Base-by-base conservation (phyloP, 2,329 filamentous ascomycete genomes). In the Trichoderma pleuroti region DNA sequence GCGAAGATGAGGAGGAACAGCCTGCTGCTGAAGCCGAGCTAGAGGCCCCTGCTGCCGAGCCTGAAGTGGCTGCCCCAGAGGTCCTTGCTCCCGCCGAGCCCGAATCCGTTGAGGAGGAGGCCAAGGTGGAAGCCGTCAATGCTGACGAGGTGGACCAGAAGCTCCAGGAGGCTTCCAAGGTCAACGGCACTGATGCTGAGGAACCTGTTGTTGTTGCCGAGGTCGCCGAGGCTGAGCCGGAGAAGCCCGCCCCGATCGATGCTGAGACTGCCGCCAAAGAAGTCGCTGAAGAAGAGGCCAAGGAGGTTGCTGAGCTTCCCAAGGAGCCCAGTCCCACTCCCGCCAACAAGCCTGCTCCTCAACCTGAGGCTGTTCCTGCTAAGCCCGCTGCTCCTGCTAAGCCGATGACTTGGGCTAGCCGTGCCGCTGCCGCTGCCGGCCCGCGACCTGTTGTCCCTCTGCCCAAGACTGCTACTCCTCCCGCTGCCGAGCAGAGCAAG, bases 1-100 rank as follows among this genome's bases (percentile, higher is more conserved):
- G 91, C 74, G 93, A 96, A 73, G 92, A 95, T 76, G 87, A 87
- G 54, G 94, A 98, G 72, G 93, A 93, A 72, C 90, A 91, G 72
- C 83, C 75, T 60, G 72, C 89, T 60, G 78, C 77, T 49, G 79
- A 81, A 73, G 70, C 80, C 21, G 79, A 78, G 68, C 78, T 79
- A 63, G 81, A 82, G 70, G 72, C 73, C 26, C 73, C 75, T 42
- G 74, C 70, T 21, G 66, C 71, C 42, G 78, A 81, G 73, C 57
- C 57, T 4, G 68, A 70, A 28, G 74, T 77, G 56, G 72, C 75
- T 65, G 73, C 76, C 57, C 74, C 74, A 14, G 75, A 78, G 60
- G 73, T 75, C 46, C 73, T 76, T 36, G 75, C 76, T 34, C 74
- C 80, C 28, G 77, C 75, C 34, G 81, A 83, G 74, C 77, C 81